phyloP scores from a whole-genome alignment of 1,284 basidiomycete genomes.

The Golubevia sp. region DNA sequence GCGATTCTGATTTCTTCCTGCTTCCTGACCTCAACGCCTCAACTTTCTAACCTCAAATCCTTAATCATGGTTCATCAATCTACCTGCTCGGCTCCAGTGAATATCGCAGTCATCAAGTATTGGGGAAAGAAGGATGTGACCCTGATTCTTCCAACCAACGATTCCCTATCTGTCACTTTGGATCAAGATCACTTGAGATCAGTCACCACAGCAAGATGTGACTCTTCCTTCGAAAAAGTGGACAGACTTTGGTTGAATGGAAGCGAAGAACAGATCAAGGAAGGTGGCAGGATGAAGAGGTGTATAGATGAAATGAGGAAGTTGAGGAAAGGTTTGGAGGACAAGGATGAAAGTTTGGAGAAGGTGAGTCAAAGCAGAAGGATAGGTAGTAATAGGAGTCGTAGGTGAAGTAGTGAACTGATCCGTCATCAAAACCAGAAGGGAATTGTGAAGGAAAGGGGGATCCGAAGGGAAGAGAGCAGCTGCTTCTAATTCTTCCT shows the following conservation, averaged over 20 bases:
- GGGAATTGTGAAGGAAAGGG: too few relatives aligned
- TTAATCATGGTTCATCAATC: conserved; percentile 72
- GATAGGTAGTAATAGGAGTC: too few relatives aligned
- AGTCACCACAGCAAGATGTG: conserved; percentile 87
- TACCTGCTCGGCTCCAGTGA: conserved; percentile 89
- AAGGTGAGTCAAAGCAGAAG: conserved; percentile 22
- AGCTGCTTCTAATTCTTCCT: neutral
- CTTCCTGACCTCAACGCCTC: too few relatives aligned
- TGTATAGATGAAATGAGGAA: conserved; percentile 88
- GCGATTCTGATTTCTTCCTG: too few relatives aligned
- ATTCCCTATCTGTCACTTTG: conserved; percentile 93
- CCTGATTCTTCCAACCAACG: conserved; percentile 95
- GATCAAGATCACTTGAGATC: conserved; percentile 94
- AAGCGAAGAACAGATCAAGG: conserved; percentile 83
- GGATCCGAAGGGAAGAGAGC: too few relatives aligned
- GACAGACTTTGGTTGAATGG: conserved; percentile 95
- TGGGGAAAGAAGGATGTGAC: conserved; percentile 98
- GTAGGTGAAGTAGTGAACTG: too few relatives aligned
- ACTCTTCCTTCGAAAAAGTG: conserved; percentile 71
- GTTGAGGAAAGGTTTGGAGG: conserved; percentile 76
- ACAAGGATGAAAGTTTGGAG: conserved; percentile 27
- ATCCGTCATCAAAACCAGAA: too few relatives aligned
- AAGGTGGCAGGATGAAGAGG: conserved; percentile 76
- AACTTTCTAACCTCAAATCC: neutral
- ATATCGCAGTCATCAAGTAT: conserved; percentile 95